A percentile compares a stretch with the other conserved stretches of the same genome.
These are phyloP conservation scores for Cyclostephanos tholiformis DNA, from an alignment of 108 stramenopile genomes.

Conservation along the genomic window DNA sequence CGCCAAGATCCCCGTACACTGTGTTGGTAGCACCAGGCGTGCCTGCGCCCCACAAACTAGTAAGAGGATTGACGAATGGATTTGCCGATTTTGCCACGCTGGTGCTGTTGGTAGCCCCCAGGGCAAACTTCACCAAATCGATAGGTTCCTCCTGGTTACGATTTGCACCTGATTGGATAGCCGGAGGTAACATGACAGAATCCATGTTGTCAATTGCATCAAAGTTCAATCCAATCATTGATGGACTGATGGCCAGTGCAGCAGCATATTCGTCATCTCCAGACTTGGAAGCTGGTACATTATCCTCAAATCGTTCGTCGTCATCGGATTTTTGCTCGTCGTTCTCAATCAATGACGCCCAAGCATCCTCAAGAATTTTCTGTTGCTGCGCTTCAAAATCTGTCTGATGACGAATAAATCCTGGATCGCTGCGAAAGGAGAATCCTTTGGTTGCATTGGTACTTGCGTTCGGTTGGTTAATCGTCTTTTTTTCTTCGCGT, in stretches of 20 bases:
- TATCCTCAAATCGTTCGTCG: slow-evolving; percentile 21
- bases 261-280: slow-evolving; percentile 57
- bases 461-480: slow-evolving; percentile 11
- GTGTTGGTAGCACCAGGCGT: slow-evolving; percentile 26
- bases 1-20: slow-evolving; percentile 19
- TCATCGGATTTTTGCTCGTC: slow-evolving; percentile 70
- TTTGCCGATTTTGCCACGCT: slow-evolving; percentile 37
- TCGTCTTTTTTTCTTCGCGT: slow-evolving; percentile 34
- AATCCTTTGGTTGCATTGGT: slow-evolving; percentile 30
- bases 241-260: slow-evolving; percentile 78
- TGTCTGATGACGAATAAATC: slow-evolving; percentile 42
- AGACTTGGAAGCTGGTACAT: slow-evolving; percentile 28
- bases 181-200: slow-evolving; percentile 64
- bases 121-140: slow-evolving; percentile 54
- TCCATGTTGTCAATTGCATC: slow-evolving; percentile 77
- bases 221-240: slow-evolving; percentile 76
- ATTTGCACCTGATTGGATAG: slow-evolving; percentile 31
- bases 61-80: slow-evolving; percentile 47
- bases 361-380: slow-evolving; percentile 56
- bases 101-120: slow-evolving; percentile 28
- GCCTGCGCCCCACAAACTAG: slow-evolving; percentile 68
- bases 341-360: slow-evolving; percentile 61
- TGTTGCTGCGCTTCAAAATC: slow-evolving; percentile 51
- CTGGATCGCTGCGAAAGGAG: slow-evolving; percentile 42
- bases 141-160: slow-evolving; percentile 30